phyloP scores from a whole-genome alignment of 73 alveolate species.

The Stentor roeselii region DNA sequence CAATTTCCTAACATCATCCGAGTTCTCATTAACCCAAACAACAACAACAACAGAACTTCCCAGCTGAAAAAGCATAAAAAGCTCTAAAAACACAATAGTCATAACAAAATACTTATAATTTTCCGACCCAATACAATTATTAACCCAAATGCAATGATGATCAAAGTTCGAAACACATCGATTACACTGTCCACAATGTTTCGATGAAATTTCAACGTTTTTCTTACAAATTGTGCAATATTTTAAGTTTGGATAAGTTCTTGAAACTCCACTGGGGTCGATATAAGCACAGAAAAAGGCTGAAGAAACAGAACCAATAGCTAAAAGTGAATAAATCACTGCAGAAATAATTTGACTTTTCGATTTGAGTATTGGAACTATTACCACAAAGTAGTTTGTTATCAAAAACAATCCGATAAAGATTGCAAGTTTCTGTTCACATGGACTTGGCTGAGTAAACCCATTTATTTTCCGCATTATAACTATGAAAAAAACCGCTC shows the following conservation, averaged over 20 bases:
- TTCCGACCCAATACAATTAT: slow-evolving; percentile 65
- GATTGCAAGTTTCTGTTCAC: not conserved
- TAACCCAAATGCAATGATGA: slow-evolving; percentile 75
- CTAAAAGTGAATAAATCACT: not conserved
- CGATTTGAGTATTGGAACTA: not conserved
- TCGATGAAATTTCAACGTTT: slow-evolving; percentile 52
- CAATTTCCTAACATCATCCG: not conserved
- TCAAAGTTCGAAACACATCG: slow-evolving; percentile 64
- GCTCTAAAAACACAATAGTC: slow-evolving; percentile 43
- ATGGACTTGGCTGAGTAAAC: not conserved
- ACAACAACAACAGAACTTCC: not conserved
- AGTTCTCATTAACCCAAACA: not conserved
- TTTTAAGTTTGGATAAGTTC: not conserved
- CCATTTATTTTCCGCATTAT: not conserved
- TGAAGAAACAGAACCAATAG: not conserved
- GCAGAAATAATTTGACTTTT: not conserved
- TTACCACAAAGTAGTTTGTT: not conserved
- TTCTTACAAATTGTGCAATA: slow-evolving; percentile 57
- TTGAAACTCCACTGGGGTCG: not conserved
- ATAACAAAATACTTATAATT: slow-evolving; percentile 53
- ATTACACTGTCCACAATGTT: slow-evolving; percentile 60
- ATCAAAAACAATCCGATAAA: not conserved
- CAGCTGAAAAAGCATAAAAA: slow-evolving; percentile 31
- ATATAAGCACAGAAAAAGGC: not conserved
- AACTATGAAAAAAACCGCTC: not conserved